Conservation (phyloP, 192 early-diverging fungal genomes). For the Rhizophagus sp. region DNA sequence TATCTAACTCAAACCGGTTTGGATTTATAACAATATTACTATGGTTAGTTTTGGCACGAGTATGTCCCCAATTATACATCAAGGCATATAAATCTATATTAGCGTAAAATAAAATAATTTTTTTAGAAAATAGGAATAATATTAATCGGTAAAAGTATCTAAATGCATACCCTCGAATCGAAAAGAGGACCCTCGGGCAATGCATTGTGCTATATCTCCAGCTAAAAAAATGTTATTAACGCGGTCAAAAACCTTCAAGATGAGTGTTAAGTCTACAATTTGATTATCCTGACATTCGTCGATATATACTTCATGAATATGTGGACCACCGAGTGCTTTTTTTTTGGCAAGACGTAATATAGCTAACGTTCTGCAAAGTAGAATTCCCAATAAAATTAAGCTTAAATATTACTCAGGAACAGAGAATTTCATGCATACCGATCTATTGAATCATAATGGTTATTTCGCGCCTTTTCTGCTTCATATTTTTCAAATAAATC, state of each 20-base stretch:
- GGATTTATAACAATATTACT: neutral
- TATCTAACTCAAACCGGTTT: slow-evolving; percentile 19
- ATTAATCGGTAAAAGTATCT: neutral
- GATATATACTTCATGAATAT: slow-evolving; percentile 29
- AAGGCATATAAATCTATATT: slow-evolving; percentile 3
- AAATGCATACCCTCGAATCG: slow-evolving; percentile 6
- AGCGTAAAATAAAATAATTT: neutral
- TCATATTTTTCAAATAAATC: slow-evolving; percentile 20
- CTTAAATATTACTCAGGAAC: neutral
- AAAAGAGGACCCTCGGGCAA: slow-evolving; percentile 9
- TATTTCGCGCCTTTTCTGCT: neutral
- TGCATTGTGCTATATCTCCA: slow-evolving; percentile 25
- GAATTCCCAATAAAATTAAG: neutral
- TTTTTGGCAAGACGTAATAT: slow-evolving; percentile 21
- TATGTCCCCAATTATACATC: slow-evolving; percentile 14
- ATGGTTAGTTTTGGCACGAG: neutral
- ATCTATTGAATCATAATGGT: slow-evolving; percentile 13
- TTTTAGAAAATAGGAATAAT: neutral
- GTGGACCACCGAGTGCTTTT: neutral
- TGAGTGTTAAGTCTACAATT: slow-evolving; percentile 15
- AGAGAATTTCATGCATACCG: neutral
- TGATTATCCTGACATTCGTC: slow-evolving; percentile 27
- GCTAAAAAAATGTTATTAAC: slow-evolving; percentile 19
- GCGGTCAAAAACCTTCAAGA: slow-evolving; percentile 7
- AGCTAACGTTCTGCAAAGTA: slow-evolving; percentile 2